Conservation (phyloP, 1,284 basidiomycete species). For the Leccinum subrobustum region DNA sequence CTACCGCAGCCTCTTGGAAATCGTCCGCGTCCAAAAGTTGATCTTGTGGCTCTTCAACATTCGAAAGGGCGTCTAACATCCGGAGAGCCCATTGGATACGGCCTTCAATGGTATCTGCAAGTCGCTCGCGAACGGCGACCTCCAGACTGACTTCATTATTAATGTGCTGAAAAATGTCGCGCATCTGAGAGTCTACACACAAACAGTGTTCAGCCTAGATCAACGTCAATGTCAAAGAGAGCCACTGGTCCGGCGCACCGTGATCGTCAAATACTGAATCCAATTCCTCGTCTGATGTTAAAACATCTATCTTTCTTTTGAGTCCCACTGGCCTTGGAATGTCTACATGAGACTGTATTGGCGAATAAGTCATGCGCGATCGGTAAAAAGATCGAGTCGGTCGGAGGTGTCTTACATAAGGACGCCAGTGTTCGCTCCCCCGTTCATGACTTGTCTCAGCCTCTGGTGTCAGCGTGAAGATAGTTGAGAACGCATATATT, state of each 20-base stretch:
- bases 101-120: constrained; percentile 55
- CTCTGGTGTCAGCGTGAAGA: neutral
- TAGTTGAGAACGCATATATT: neutral
- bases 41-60: constrained; percentile 14
- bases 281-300: constrained; percentile 14
- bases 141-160: constrained; percentile 62
- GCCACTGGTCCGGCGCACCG: constrained; percentile 17
- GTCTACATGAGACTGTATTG: constrained; percentile 18
- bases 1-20: constrained; percentile 54
- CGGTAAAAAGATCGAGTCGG: neutral
- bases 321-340: constrained; percentile 9
- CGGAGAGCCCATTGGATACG: constrained; percentile 66
- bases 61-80: constrained; percentile 51
- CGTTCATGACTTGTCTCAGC: neutral
- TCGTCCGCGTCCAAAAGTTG: constrained; percentile 25
- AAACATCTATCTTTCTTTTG: constrained; percentile 9
- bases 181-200: constrained; percentile 18
- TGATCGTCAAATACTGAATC: constrained; percentile 13
- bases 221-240: neutral
- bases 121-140: constrained; percentile 54
- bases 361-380: constrained; percentile 25
- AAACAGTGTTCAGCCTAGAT: neutral
- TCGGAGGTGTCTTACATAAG: neutral
- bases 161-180: constrained; percentile 23
- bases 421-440: neutral